Conservation (phyloP, 495 filamentous ascomycete genomes). For the Neurospora sp. region DNA sequence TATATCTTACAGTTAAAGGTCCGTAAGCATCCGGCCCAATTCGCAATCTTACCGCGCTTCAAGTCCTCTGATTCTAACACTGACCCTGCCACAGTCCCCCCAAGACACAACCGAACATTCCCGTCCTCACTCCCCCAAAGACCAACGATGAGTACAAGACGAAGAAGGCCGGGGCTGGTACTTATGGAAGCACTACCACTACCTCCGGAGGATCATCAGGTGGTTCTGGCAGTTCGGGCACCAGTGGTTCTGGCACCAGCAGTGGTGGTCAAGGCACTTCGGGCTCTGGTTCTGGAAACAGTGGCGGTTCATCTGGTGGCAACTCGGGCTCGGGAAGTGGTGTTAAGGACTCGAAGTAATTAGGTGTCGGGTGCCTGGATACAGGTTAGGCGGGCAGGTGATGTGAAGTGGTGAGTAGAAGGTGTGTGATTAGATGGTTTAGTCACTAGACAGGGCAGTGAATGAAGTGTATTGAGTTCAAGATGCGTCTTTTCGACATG, state of each 20-base stretch:
- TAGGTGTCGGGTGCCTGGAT: background rate
- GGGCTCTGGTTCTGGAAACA: background rate
- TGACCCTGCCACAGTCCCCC: too few relatives aligned
- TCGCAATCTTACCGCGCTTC: too few relatives aligned
- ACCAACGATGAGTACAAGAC: background rate
- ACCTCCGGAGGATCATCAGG: background rate
- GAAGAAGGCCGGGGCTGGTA: background rate
- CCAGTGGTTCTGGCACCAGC: background rate
- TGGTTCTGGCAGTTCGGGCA: background rate
- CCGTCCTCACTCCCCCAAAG: background rate
- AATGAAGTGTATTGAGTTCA: background rate
- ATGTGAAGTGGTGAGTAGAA: background rate
- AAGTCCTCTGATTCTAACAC: too few relatives aligned
- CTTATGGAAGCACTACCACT: too few relatives aligned
- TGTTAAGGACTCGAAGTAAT: background rate
- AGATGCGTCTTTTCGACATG: too few relatives aligned
- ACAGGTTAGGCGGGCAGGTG: background rate
- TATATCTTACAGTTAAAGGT: too few relatives aligned
- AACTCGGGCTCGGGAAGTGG: background rate
- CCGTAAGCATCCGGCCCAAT: too few relatives aligned
- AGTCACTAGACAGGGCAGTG: background rate
- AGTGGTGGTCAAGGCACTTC: background rate
- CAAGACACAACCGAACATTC: background rate
- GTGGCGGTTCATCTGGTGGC: background rate
- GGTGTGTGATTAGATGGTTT: too few relatives aligned